phyloP scores from a whole-genome alignment of 2,329 filamentous ascomycete genomes.

The Fusarium pininemorale region DNA sequence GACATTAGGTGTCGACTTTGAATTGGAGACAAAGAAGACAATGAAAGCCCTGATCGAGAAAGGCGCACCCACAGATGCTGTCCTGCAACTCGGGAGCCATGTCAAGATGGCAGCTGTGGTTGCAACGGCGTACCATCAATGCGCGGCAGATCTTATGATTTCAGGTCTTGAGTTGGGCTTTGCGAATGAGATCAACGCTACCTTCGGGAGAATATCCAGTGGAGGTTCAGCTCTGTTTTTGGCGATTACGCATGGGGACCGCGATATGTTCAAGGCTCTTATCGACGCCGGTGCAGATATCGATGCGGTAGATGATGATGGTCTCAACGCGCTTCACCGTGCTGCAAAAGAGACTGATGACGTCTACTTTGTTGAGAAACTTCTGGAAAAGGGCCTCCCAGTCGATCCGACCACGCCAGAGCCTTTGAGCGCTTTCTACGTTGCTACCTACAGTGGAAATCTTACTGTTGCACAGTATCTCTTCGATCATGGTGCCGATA shows the following conservation, averaged over 20 bases:
- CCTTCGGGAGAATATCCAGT: not conserved
- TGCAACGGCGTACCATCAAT: not conserved
- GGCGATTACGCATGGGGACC: not conserved
- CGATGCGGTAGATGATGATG: not conserved
- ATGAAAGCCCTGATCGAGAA: not conserved
- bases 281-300: not conserved
- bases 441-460: not conserved
- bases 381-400: not conserved
- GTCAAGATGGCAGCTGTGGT: not conserved
- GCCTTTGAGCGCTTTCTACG: not conserved
- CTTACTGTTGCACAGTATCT: not conserved
- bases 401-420: not conserved
- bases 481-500: not conserved
- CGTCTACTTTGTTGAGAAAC: not conserved
- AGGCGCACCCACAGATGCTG: not conserved
- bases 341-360: slow-evolving; percentile 1
- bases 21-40: not conserved
- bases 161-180: not conserved
- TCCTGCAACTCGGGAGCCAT: not conserved
- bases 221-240: not conserved
- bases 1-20: not conserved
- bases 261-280: not conserved
- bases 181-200: not conserved
- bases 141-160: not conserved
- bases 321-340: not conserved